These are phyloP conservation scores for Halophytophthora polymorphica DNA, from an alignment of 352 stramenopile species.

Conservation along the genomic window DNA sequence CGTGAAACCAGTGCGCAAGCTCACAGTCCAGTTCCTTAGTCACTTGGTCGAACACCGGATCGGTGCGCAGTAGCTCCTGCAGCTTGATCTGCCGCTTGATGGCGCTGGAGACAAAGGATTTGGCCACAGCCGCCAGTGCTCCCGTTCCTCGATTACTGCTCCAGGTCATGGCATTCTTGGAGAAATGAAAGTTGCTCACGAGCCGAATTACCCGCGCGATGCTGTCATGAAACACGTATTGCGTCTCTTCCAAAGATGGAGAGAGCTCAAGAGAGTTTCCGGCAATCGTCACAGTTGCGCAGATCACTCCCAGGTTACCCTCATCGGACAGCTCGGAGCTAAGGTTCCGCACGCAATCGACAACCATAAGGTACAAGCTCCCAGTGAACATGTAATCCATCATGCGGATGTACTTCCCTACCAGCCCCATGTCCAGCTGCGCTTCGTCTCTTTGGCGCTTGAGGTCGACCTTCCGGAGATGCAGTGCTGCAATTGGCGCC, in stretches of 20 bases:
- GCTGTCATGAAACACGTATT: constrained; percentile 48
- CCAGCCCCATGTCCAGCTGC: constrained; percentile 36
- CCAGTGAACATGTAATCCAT: constrained; percentile 73
- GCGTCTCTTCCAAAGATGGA: constrained; percentile 44
- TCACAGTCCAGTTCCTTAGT: constrained; percentile 29
- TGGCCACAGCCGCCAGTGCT: constrained; percentile 27
- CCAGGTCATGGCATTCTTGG: constrained; percentile 56
- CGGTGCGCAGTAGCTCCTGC: constrained; percentile 40
- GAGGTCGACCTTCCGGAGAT: constrained; percentile 27
- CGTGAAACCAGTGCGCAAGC: constrained; percentile 44
- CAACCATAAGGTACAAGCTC: constrained; percentile 66
- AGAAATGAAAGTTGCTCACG: constrained; percentile 59
- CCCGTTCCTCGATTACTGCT: constrained; percentile 47
- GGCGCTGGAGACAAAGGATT: constrained; percentile 27
- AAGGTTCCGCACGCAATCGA: constrained; percentile 35
- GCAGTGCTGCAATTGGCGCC: constrained; percentile 45
- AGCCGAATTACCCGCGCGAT: constrained; percentile 53
- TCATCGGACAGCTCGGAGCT: constrained; percentile 32
- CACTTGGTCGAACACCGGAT: constrained; percentile 37
- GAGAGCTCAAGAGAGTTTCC: constrained; percentile 38
- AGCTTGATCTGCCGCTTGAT: constrained; percentile 39
- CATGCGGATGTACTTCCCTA: constrained; percentile 52
- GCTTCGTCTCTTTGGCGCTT: constrained; percentile 42
- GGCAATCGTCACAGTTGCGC: constrained; percentile 44
- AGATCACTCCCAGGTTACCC: constrained; percentile 39